A percentile compares a stretch with the other conserved stretches of the same genome.
Evolutionary conservation across 2,329 filamentous ascomycete species (phyloP).

Genomic region (Thelonectria rubi): DNA sequence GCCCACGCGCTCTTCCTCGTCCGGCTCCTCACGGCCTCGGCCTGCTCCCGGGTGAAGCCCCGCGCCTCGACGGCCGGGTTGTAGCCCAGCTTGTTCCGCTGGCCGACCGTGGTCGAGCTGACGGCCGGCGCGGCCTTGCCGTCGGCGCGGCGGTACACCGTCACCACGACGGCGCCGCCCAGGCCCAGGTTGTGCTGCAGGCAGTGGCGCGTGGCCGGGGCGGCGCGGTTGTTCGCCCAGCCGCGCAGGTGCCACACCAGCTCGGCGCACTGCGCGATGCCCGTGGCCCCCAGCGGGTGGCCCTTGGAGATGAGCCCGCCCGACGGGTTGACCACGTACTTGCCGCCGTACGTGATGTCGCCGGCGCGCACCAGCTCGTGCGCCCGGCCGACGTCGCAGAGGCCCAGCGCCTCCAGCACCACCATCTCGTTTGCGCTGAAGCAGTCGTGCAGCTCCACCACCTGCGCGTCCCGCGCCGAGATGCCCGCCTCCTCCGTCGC

Average conservation of each 20-base stretch:
- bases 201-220: slow-evolving; percentile 73
- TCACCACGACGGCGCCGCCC: slow-evolving; percentile 89
- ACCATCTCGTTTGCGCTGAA: slow-evolving; percentile 97
- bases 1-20: slow-evolving; percentile 75
- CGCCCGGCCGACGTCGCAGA: slow-evolving; percentile 81
- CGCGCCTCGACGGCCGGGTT: slow-evolving; percentile 91
- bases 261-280: slow-evolving; percentile 95
- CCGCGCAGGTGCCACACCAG: slow-evolving; percentile 94
- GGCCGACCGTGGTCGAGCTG: slow-evolving; percentile 70
- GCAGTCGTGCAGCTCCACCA: slow-evolving; percentile 96
- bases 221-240: slow-evolving; percentile 90
- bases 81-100: slow-evolving; percentile 78
- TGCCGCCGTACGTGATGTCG: slow-evolving; percentile 90
- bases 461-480: slow-evolving; percentile 74
- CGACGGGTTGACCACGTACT: slow-evolving; percentile 88
- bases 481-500: slow-evolving; percentile 81
- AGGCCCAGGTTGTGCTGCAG: slow-evolving; percentile 94
- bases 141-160: slow-evolving; percentile 87
- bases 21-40: slow-evolving; percentile 74
- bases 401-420: slow-evolving; percentile 84
- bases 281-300: slow-evolving; percentile 91
- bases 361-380: slow-evolving; percentile 89
- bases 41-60: slow-evolving; percentile 85
- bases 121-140: slow-evolving; percentile 70
- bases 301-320: slow-evolving; percentile 96